Conservation (phyloP, 495 filamentous ascomycete genomes). For the Penicillium coprophilum region DNA sequence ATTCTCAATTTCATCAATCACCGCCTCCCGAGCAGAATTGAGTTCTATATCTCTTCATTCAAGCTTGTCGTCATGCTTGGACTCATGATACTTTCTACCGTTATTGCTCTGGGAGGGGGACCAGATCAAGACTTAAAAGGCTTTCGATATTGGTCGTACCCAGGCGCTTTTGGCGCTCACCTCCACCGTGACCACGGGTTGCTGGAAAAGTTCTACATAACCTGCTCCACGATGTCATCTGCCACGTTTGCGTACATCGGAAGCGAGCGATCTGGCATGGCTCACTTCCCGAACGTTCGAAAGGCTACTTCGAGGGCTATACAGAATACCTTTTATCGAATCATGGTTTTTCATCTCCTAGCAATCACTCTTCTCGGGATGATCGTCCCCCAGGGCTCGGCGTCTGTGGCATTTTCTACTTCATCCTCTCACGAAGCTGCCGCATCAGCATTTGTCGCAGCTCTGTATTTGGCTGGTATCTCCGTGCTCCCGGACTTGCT, state of each 20-base stretch:
- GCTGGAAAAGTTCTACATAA: constrained; percentile 55
- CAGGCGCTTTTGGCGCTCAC: constrained; percentile 29
- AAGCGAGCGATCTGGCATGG: constrained; percentile 74
- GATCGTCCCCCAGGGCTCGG: constrained; percentile 52
- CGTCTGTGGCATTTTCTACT: constrained; percentile 39
- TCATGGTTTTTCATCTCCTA: constrained; percentile 72
- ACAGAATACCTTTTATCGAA: constrained; percentile 76
- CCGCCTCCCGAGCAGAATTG: constrained; percentile 48
- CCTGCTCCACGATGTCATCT: constrained; percentile 73
- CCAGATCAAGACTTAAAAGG: constrained; percentile 64
- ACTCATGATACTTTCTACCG: constrained; percentile 63
- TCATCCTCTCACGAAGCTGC: constrained; percentile 32
- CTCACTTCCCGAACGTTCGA: constrained; percentile 69
- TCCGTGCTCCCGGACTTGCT: constrained; percentile 52
- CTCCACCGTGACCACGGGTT: neutral
- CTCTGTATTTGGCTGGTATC: constrained; percentile 52
- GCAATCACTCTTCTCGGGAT: constrained; percentile 51
- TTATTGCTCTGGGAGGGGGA: constrained; percentile 67
- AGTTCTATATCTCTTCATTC: constrained; percentile 55
- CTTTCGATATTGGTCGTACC: constrained; percentile 68
- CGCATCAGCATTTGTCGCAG: constrained; percentile 62
- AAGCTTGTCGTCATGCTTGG: constrained; percentile 70
- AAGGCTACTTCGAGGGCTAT: constrained; percentile 71
- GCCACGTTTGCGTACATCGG: constrained; percentile 80
- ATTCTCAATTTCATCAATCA: constrained; percentile 59